Evolutionary conservation across 73 alveolate genomes (phyloP).

Genomic region (Durusdinium trenchii): DNA sequence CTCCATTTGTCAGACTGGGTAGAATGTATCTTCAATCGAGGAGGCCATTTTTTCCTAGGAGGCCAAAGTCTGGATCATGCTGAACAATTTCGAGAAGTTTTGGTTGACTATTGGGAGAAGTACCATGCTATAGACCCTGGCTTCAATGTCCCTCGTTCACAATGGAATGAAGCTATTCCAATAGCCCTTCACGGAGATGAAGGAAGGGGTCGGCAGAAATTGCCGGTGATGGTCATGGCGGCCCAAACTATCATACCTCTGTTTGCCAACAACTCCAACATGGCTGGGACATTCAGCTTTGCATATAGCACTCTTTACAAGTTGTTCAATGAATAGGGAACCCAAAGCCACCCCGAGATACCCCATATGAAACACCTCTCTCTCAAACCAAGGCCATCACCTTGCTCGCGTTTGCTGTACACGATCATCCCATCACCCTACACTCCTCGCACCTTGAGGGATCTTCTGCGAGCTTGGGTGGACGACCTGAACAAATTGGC

Average conservation of each 20-base stretch:
- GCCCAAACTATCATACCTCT: constrained; percentile 3
- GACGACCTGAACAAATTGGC: background rate
- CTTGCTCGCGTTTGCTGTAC: constrained; percentile 33
- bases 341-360: too few species aligned
- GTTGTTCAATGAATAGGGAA: too few species aligned
- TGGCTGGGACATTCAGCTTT: background rate
- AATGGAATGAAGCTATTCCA: background rate
- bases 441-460: background rate
- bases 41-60: constrained; percentile 14
- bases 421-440: constrained; percentile 43
- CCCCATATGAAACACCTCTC: background rate
- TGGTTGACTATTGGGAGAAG: background rate
- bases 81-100: background rate
- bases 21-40: background rate
- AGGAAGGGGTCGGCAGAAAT: background rate
- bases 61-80: background rate
- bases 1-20: constrained; percentile 8
- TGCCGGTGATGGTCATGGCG: constrained; percentile 13
- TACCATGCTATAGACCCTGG: constrained; percentile 4
- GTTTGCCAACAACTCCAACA: background rate
- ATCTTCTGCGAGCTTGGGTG: background rate
- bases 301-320: too few species aligned
- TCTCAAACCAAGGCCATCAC: constrained; percentile 33
- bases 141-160: background rate
- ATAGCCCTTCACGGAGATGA: constrained; percentile 51